phyloP scores from a whole-genome alignment of 768 basidiomycete genomes.

The Tylopilus felleus region DNA sequence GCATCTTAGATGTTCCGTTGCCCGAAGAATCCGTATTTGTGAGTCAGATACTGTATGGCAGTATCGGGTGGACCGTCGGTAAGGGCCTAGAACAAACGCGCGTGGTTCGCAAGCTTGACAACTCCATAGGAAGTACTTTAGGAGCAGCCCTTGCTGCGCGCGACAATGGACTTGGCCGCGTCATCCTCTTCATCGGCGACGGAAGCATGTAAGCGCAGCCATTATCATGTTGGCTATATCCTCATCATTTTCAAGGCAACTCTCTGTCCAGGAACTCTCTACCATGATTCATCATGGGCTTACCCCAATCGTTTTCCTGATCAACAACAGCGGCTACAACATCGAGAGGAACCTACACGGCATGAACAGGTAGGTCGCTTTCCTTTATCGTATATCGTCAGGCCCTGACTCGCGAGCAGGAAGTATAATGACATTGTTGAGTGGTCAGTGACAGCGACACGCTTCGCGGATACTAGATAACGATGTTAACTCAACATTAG shows the following conservation, averaged over 20 bases:
- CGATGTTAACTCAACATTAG: conserved; percentile 19
- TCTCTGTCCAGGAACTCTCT: conserved; percentile 79
- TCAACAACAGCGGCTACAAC: conserved; percentile 82
- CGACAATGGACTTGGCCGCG: conserved; percentile 58
- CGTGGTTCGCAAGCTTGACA: neutral
- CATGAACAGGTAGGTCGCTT: conserved; percentile 40
- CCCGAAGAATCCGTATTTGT: conserved; percentile 67
- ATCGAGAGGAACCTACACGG: conserved; percentile 83
- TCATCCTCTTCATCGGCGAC: conserved; percentile 84
- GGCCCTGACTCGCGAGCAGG: conserved; percentile 31
- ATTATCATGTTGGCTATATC: neutral
- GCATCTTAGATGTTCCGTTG: conserved; percentile 75
- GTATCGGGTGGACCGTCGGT: conserved; percentile 88
- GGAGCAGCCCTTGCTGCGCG: conserved; percentile 80
- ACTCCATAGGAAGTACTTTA: conserved; percentile 51
- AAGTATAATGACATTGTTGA: conserved; percentile 84
- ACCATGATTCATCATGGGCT: conserved; percentile 74
- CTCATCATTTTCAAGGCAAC: conserved; percentile 46
- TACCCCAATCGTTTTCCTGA: conserved; percentile 79
- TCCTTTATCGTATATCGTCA: neutral
- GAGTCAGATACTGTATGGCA: conserved; percentile 85
- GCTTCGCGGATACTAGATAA: neutral
- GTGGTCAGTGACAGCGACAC: conserved; percentile 45
- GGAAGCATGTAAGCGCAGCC: conserved; percentile 61
- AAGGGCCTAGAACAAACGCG: conserved; percentile 16